Evolutionary conservation across 2,329 filamentous ascomycete genomes (phyloP).

Genomic region (Xylariales sp.): DNA sequence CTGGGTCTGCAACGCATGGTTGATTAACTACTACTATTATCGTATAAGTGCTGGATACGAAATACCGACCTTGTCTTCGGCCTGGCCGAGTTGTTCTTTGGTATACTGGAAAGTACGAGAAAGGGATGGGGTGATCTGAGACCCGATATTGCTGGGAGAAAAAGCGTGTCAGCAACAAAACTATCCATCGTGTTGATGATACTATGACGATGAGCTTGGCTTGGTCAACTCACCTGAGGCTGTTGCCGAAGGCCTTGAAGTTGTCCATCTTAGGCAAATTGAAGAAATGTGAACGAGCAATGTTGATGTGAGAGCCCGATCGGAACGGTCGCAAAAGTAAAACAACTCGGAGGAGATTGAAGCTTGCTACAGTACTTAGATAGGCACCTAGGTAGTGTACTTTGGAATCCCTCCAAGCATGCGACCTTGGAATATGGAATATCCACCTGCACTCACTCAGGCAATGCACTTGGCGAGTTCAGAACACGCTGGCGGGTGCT

Average conservation of each 20-base stretch:
- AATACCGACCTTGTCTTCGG: slow-evolving; percentile 82
- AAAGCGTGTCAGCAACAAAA: slow-evolving; percentile 37
- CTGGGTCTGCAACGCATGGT: slow-evolving; percentile 74
- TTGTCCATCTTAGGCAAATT: slow-evolving; percentile 59
- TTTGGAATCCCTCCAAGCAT: not conserved
- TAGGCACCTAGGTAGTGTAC: no score
- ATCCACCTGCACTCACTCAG: slow-evolving; percentile 4
- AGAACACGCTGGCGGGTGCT: slow-evolving; percentile 16
- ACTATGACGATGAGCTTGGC: slow-evolving; percentile 32
- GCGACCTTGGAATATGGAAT: not conserved
- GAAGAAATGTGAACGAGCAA: slow-evolving; percentile 11
- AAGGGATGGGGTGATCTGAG: slow-evolving; percentile 90
- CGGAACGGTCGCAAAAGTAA: slow-evolving; percentile 20
- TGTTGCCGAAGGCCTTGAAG: slow-evolving; percentile 69
- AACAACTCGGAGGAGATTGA: slow-evolving; percentile 21
- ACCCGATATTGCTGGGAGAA: slow-evolving; percentile 68
- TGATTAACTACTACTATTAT: slow-evolving; percentile 4
- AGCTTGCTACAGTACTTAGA: slow-evolving; percentile 15
- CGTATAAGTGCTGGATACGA: not conserved
- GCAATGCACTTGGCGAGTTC: slow-evolving; percentile 15
- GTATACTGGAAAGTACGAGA: slow-evolving; percentile 96
- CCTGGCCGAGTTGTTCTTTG: slow-evolving; percentile 96
- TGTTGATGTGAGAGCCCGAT: slow-evolving; percentile 18
- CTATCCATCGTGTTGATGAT: slow-evolving; percentile 25
- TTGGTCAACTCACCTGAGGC: slow-evolving; percentile 60